A percentile compares a stretch with the other conserved stretches of the same genome.
phyloP scores from a whole-genome alignment of 371 early-diverging fungal genomes.

The Mucor racemosus region DNA sequence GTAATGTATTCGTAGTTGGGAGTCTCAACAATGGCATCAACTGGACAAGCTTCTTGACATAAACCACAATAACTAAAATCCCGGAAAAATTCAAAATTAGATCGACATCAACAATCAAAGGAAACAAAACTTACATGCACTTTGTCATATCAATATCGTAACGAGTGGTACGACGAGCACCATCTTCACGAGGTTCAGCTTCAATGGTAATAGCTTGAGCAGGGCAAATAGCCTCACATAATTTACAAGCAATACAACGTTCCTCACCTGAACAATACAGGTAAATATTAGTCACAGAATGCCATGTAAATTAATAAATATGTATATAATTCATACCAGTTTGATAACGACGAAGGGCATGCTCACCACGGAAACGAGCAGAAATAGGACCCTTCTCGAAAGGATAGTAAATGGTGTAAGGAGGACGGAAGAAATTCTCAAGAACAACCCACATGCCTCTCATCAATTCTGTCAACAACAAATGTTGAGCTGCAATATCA shows the following conservation, averaged over 20 bases:
- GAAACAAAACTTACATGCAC: slow-evolving; percentile 67
- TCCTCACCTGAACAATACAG: slow-evolving; percentile 82
- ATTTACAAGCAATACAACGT: slow-evolving; percentile 97
- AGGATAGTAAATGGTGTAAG: slow-evolving; percentile 96
- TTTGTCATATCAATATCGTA: slow-evolving; percentile 99
- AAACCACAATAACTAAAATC: slow-evolving; percentile 88
- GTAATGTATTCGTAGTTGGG: slow-evolving; percentile 97
- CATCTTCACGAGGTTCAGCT: slow-evolving; percentile 96
- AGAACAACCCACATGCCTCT: slow-evolving; percentile 92
- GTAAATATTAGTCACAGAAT: neutral
- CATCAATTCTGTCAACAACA: slow-evolving; percentile 91
- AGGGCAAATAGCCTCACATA: slow-evolving; percentile 98
- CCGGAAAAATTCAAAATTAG: neutral
- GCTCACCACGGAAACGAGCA: slow-evolving; percentile 97
- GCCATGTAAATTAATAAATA: neutral
- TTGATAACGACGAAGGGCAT: slow-evolving; percentile 95
- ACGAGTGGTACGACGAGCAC: slow-evolving; percentile 93
- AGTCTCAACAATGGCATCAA: slow-evolving; percentile 98
- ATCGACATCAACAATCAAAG: neutral
- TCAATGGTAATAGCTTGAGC: slow-evolving; percentile 99
- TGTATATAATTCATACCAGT: slow-evolving; percentile 62
- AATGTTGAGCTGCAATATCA: slow-evolving; percentile 81
- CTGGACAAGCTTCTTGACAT: slow-evolving; percentile 87
- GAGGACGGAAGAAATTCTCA: slow-evolving; percentile 94
- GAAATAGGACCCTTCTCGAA: slow-evolving; percentile 94